Base-by-base conservation (phyloP, 2,329 filamentous ascomycete genomes). In the Aurifilum marmelostoma region DNA sequence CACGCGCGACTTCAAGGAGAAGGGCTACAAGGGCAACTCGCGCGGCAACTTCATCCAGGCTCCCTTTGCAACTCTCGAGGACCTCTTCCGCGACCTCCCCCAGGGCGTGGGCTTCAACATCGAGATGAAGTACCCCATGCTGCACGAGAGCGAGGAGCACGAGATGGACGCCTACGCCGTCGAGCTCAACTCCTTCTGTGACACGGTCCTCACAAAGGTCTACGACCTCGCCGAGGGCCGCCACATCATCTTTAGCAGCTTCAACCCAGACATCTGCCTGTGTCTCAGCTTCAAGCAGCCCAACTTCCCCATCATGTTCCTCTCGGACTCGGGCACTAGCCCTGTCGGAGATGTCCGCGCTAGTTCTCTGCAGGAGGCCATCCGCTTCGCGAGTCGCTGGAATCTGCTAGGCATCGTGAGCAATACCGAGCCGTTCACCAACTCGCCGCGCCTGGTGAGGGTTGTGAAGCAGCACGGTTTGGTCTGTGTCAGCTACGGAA, bases 41-140 rank as follows among this genome's bases (percentile, higher is more conserved):
- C 91, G 96, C 5, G 96, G 95, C 65, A 94, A 93, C 77, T 97
- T 97, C 75, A 98, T 99, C 75, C 95, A 98, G 78, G 93, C 92
- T 0, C 94, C 95, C 0, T 99, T 99, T 80, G 94, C 95, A 9
- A 99, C 96, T 0, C 84, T 99, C 5, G 94, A 97, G 79, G 93
- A 97, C 71, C 89, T 98, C 77, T 97, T 99, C 82, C 87, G 88
- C 75, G 91, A 94, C 76, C 83, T 99, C 0, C 93, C 94, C 0
- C 87, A 91, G 72, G 85, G 88, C 18, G 92, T 97, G 29, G 94
- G 96, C 18, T 99, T 99, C 86, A 98, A 99, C 80, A 97, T 99
- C 74, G 96, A 99, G 83, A 92, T 99, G 87, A 98, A 99, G 81
- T 99, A 99, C 77, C 96, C 96, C 6, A 98, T 98, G 94, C 88